Conservation (phyloP, 768 basidiomycete species). For the Zangia roseola region DNA sequence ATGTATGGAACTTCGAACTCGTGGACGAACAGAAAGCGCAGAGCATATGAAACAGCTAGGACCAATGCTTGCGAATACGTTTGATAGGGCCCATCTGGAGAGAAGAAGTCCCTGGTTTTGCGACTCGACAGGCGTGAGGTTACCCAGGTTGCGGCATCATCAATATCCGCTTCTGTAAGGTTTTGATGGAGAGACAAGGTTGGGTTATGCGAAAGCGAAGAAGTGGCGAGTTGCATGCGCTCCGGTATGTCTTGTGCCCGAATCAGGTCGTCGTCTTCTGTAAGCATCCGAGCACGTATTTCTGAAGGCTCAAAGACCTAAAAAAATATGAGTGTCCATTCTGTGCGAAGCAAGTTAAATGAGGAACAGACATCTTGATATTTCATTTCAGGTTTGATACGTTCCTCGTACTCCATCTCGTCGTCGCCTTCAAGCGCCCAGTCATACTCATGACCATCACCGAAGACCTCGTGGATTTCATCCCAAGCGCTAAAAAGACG, state of each 20-base stretch:
- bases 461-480: slow-evolving; percentile 95
- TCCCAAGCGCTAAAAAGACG: slow-evolving; percentile 75
- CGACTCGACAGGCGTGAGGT: slow-evolving; percentile 69
- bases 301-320: slow-evolving; percentile 98
- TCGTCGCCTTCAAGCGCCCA: slow-evolving; percentile 91
- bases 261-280: slow-evolving; percentile 92
- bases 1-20: slow-evolving; percentile 95
- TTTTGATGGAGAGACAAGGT: slow-evolving; percentile 59
- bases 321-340: slow-evolving; percentile 7
- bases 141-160: slow-evolving; percentile 86
- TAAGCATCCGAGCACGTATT: slow-evolving; percentile 84
- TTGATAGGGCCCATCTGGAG: slow-evolving; percentile 55
- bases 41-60: slow-evolving; percentile 72
- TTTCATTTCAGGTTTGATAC: slow-evolving; percentile 69
- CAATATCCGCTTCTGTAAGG: slow-evolving; percentile 70
- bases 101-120: slow-evolving; percentile 74
- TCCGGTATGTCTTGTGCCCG: slow-evolving; percentile 90
- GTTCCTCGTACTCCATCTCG: slow-evolving; percentile 42
- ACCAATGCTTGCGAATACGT: slow-evolving; percentile 68
- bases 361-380: slow-evolving; percentile 69
- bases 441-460: slow-evolving; percentile 94
- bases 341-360: slow-evolving; percentile 2
- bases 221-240: slow-evolving; percentile 89
- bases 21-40: slow-evolving; percentile 82
- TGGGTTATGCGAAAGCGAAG: slow-evolving; percentile 70